Evolutionary conservation across 2,329 filamentous ascomycete genomes (phyloP).

Genomic region (Xylariaceae sp.): DNA sequence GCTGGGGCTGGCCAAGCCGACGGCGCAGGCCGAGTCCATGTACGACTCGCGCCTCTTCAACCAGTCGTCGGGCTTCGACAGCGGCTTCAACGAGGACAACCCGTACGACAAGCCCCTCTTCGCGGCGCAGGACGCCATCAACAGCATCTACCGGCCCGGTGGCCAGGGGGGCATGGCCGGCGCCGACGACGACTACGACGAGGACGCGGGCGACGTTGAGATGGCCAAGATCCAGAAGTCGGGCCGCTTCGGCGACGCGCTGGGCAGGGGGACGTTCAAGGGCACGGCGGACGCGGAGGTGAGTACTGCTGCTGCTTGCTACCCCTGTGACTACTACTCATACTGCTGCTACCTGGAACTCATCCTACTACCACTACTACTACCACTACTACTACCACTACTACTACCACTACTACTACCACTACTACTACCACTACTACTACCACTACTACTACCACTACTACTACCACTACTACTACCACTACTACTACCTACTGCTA

Average conservation of each 20-base stretch:
- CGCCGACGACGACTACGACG: slow-evolving; percentile 69
- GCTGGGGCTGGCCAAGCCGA: slow-evolving; percentile 88
- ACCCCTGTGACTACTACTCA: no score
- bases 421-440: no score
- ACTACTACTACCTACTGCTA: no score
- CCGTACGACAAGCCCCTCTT: slow-evolving; percentile 96
- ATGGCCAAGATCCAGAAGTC: slow-evolving; percentile 84
- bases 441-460: no score
- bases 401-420: no score
- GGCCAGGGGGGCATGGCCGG: no score
- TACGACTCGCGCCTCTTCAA: slow-evolving; percentile 96
- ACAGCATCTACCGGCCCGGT: slow-evolving; percentile 82
- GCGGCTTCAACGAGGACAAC: slow-evolving; percentile 95
- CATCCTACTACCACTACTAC: no score
- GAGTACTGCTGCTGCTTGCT: no score
- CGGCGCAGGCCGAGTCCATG: slow-evolving; percentile 86
- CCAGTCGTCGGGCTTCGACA: slow-evolving; percentile 81
- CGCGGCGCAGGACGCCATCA: slow-evolving; percentile 89
- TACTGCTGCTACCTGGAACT: not conserved
- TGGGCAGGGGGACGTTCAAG: slow-evolving; percentile 88
- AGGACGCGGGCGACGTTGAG: slow-evolving; percentile 71
- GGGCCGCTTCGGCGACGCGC: slow-evolving; percentile 74
- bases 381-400: no score
- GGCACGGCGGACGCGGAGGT: slow-evolving; percentile 77
- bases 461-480: no score